phyloP scores from a whole-genome alignment of 164 flowering plant genomes.

The Magnolia changhungtana region DNA sequence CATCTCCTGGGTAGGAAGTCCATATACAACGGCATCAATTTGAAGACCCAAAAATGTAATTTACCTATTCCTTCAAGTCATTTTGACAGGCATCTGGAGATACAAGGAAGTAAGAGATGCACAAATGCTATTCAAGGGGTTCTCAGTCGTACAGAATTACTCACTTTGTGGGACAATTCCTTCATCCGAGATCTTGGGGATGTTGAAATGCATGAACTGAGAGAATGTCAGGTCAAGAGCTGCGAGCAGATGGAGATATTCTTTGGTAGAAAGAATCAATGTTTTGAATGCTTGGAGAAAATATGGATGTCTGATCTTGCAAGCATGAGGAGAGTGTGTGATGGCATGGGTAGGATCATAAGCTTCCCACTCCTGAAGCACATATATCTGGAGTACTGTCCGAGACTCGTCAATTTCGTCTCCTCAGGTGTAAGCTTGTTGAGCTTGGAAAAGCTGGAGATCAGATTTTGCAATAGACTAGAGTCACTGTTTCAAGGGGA shows the following conservation, averaged over 20 bases:
- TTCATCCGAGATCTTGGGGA: background rate
- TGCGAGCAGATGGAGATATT: background rate
- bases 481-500: background rate
- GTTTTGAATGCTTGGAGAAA: background rate
- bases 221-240: background rate
- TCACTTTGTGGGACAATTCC: background rate
- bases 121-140: background rate
- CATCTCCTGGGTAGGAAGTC: background rate
- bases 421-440: background rate
- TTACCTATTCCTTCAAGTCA: background rate
- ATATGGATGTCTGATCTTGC: background rate
- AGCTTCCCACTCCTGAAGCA: background rate
- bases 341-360: too few species aligned
- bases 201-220: background rate
- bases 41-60: background rate
- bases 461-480: background rate
- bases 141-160: background rate
- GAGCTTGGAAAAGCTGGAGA: slow-evolving; percentile 1
- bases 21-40: background rate
- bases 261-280: background rate
- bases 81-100: background rate
- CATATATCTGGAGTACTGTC: background rate
- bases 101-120: background rate
- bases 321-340: too few species aligned
- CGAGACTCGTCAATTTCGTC: background rate